Evolutionary conservation across 305 asterid species (phyloP), one percentile per base, ranked within the genome.

Genomic region (Solanum hybrid): DNA sequence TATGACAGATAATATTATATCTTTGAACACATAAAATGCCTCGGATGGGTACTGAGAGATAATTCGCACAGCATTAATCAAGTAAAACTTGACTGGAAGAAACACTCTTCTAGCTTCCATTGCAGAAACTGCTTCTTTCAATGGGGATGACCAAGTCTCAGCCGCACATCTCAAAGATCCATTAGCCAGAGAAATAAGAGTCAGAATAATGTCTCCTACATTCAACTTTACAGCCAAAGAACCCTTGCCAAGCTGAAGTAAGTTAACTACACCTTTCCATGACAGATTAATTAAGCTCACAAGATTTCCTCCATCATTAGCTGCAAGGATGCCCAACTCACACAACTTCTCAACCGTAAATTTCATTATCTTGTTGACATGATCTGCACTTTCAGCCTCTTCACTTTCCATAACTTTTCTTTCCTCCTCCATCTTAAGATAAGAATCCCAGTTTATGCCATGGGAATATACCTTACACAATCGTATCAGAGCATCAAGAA

Each of bases 241-340:
- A 76, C 98, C 99, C 93, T 94, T 95, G 40, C 98, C 97, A 77
- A 94, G 93, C 94, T 97, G 99, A 94, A 96, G 99, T 92, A 97
- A 89, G 71, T 96, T 92, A 88, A 95, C 96, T 86, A 97, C 98
- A 89, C 99, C 98, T 96, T 96, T 97, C 99, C 99, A 96, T 32
- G 99, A 95, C 92, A 92, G 86, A 93, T 97, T 96, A 85, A 97
- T 95, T 87, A 97, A 91, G 92, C 95, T 92, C 87, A 95, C 99
- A 51, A 96, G 98, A 91, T 91, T 94, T 90, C 99, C 99, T 66
- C 99, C 99, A 90, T 94, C 96, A 92, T 94, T 95, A 90, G 99
- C 99, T 89, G 98, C 99, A 90, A 93, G 93, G 77, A 94, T 92
- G 69, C 99, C 99, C 93, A 97, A 91, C 91, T 95, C 98, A 90